These are phyloP conservation scores for Cylindrotheca closterium DNA, from an alignment of 108 stramenopile genomes.

Conservation along the genomic window DNA sequence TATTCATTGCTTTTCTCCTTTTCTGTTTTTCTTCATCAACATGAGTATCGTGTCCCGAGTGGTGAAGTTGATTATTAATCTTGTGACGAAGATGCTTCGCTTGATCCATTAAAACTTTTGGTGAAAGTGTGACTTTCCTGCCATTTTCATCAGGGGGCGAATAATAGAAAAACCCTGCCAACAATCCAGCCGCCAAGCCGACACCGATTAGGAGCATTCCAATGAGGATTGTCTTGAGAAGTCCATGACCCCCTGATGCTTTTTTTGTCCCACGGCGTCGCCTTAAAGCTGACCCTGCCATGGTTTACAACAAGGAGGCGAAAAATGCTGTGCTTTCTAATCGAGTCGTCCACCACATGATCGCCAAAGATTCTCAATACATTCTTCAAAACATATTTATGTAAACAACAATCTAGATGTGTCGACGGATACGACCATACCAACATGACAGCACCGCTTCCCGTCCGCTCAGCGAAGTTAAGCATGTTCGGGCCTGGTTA, in stretches of 20 bases:
- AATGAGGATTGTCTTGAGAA: slow-evolving; percentile 3
- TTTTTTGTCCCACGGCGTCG: slow-evolving; percentile 28
- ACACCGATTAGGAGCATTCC: slow-evolving; percentile 7
- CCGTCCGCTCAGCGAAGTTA: slow-evolving; percentile 87
- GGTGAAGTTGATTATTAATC: neutral
- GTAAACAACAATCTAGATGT: too few relatives aligned
- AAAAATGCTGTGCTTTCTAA: too few relatives aligned
- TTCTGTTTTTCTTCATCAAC: neutral
- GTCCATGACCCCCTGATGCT: neutral
- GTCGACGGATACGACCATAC: slow-evolving; percentile 84
- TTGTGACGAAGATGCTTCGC: neutral
- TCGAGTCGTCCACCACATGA: too few relatives aligned
- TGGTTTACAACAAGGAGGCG: too few relatives aligned
- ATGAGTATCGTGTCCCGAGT: neutral
- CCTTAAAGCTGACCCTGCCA: slow-evolving; percentile 22
- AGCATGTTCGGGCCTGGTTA: slow-evolving; percentile 73
- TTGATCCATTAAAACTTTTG: neutral
- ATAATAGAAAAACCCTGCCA: slow-evolving; percentile 4
- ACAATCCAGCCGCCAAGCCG: slow-evolving; percentile 7
- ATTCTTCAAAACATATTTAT: too few relatives aligned
- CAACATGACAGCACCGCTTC: slow-evolving; percentile 81
- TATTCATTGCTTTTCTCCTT: neutral
- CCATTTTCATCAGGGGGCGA: neutral
- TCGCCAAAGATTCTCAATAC: too few relatives aligned
- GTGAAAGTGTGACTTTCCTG: neutral